These are phyloP conservation scores for Diplocarpon mali DNA, from an alignment of 2,329 filamentous ascomycete genomes.

Conservation along the genomic window DNA sequence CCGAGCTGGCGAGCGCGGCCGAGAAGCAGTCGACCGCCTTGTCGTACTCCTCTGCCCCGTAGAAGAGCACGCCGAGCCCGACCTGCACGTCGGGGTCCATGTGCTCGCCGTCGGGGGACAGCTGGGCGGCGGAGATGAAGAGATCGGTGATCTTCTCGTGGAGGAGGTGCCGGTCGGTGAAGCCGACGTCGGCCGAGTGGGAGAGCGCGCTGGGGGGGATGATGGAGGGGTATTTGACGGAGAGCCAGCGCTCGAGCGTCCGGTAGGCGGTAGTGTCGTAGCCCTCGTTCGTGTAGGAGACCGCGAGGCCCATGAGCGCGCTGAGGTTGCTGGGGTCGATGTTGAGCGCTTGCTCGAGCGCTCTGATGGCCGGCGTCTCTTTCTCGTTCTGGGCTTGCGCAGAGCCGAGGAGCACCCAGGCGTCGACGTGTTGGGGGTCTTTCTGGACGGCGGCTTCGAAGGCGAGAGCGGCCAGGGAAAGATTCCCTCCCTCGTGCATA, in stretches of 20 bases:
- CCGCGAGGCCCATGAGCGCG: conserved; percentile 87
- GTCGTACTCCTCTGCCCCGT: conserved; percentile 93
- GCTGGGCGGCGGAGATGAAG: conserved; percentile 85
- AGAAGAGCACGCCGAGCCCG: conserved; percentile 91
- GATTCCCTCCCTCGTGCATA: conserved; percentile 84
- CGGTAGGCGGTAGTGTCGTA: conserved; percentile 96
- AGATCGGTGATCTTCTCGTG: conserved; percentile 83
- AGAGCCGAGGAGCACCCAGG: conserved; percentile 85
- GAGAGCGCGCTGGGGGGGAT: conserved; percentile 59
- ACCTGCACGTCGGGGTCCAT: conserved; percentile 99
- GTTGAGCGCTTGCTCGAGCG: conserved; percentile 81
- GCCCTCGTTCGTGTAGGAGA: conserved; percentile 97
- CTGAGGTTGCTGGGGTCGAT: conserved; percentile 77
- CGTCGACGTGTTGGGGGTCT: conserved; percentile 75
- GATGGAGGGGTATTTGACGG: conserved; percentile 84
- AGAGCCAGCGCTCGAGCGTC: conserved; percentile 91
- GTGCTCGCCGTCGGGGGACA: conserved; percentile 82
- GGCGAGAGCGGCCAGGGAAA: conserved; percentile 83
- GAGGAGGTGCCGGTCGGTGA: conserved; percentile 82
- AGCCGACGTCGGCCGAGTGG: conserved; percentile 72
- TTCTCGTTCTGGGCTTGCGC: conserved; percentile 98
- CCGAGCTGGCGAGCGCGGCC: conserved; percentile 74
- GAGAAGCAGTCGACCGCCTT: conserved; percentile 99
- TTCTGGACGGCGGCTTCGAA: conserved; percentile 95
- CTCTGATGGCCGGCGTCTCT: conserved; percentile 88